Evolutionary conservation across 257 asterid species (phyloP).

Genomic region (Capsicum chinense): DNA sequence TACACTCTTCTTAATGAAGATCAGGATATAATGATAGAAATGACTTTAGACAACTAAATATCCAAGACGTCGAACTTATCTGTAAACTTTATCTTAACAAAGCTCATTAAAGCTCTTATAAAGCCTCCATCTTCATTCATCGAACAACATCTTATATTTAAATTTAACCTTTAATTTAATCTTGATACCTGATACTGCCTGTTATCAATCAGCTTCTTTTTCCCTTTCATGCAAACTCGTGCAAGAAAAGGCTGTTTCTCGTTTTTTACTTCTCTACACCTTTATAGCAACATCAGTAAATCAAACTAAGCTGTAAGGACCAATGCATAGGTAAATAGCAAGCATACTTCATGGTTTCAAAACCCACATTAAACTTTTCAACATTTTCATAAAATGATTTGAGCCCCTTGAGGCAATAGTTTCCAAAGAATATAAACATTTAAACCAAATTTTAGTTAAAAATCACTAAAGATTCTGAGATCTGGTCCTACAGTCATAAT

Average conservation of each 20-base stretch:
- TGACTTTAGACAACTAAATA: neutral
- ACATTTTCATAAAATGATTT: constrained; percentile 12
- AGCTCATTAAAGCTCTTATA: neutral
- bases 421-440: constrained; percentile 1
- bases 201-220: constrained; percentile 19
- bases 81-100: neutral
- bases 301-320: neutral
- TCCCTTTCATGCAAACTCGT: neutral
- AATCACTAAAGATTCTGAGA: neutral
- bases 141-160: neutral
- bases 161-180: neutral
- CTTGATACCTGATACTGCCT: neutral
- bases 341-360: constrained; percentile 13
- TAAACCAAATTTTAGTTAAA: neutral
- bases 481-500: constrained; percentile 13
- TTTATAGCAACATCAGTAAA: neutral
- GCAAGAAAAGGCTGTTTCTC: constrained; percentile 4
- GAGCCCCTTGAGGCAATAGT: neutral
- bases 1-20: constrained; percentile 13
- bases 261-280: neutral
- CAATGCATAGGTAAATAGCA: neutral
- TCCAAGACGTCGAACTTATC: neutral
- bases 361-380: neutral
- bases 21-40: neutral
- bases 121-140: constrained; percentile 8